Base-by-base conservation (phyloP, 2,329 filamentous ascomycete species). In the Phyllosticta citrichinensis region DNA sequence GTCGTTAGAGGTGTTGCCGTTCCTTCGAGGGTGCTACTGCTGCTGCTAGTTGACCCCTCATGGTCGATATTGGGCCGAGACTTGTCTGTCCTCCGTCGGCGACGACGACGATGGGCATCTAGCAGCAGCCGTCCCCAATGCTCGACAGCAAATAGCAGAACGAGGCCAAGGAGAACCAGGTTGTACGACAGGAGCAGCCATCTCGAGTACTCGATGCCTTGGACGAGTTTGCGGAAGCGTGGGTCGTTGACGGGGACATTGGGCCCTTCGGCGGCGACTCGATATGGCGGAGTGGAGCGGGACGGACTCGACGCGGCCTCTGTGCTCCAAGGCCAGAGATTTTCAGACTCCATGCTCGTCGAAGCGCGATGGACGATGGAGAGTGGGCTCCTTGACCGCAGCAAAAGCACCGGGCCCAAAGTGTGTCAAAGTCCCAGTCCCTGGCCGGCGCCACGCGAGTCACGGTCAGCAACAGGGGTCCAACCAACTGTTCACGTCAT, bases 141-240 rank as follows among this genome's bases (percentile, higher is more conserved):
- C 69, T 70, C 72, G 14, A 65, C 62, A 0, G 75, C 70, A 60
- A 76, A 73, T 2, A 72, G 40, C 1, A 73, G 24, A 47, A 79
- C 63, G 10, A 77, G 64, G 1, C 63, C 70, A 2, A 76, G 25
- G 22, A 77, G 62, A 1, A 73, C 73, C 2, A 70, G 50, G 58
- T 79, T 77, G 57, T 78, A 79, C 0, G 70, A 74, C 10, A 69
- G 57, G 17, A 77, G 61, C 20, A 78, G 71, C 51, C 66, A 66
- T 59, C 74, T 65, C 3, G 72, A 71, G 63, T 72, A 77, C 33
- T 73, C 54, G n/a, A 76, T 70, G 11, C 68, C 71, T 50, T 73
- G 70, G 11, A 75, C 69, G 6, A 75, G 64, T 59, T 70, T 70
- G 53, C 67, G 64, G 57, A 74, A 72, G 25, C 71, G 64, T 25